Evolutionary conservation across 1,139 yeast species (phyloP).

Genomic region (Sugiyamaella neomexicana): DNA sequence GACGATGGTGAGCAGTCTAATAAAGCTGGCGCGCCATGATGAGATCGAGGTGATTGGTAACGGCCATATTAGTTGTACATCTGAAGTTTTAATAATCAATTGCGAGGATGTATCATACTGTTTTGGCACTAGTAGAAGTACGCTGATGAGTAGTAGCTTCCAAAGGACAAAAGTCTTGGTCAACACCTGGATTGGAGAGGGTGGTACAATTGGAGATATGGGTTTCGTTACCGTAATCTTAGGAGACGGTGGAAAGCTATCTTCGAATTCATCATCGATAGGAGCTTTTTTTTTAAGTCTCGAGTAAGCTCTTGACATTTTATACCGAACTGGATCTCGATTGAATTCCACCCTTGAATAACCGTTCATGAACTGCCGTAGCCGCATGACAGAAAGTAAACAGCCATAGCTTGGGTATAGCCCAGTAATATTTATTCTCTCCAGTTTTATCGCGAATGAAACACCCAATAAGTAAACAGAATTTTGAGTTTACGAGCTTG

Average conservation of each 20-base stretch:
- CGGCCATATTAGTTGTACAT: background rate
- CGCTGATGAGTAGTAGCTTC: constrained; percentile 43
- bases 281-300: background rate
- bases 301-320: background rate
- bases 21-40: background rate
- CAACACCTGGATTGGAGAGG: constrained; percentile 3
- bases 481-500: too few relatives aligned
- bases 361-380: background rate
- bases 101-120: constrained; percentile 55
- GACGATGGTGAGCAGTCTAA: background rate
- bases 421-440: too few relatives aligned
- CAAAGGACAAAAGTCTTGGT: constrained; percentile 36
- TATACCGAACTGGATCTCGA: background rate
- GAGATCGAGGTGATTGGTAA: background rate
- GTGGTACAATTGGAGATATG: background rate
- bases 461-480: too few relatives aligned
- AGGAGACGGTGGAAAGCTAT: background rate
- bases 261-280: too few relatives aligned
- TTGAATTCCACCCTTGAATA: background rate
- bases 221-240: background rate
- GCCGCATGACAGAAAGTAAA: too few relatives aligned
- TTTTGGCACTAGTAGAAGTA: constrained; percentile 45
- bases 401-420: background rate
- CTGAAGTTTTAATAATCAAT: constrained; percentile 32
- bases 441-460: too few relatives aligned